These are phyloP conservation scores for Ganoderma boninense DNA, from an alignment of 1,284 basidiomycete genomes.

Conservation along the genomic window DNA sequence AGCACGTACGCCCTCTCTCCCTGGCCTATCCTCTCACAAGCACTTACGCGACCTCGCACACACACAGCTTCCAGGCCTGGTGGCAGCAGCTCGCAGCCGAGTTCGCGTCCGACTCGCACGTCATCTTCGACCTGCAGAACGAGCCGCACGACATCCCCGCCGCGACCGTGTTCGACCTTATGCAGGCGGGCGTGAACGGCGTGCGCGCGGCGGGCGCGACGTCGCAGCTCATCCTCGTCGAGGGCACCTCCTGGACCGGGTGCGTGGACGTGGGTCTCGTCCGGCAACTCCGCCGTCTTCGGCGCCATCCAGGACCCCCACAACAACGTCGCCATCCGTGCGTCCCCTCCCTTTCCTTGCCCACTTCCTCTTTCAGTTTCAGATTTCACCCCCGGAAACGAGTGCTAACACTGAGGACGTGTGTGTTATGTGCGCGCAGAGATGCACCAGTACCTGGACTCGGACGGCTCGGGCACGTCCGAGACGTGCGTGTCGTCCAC, in stretches of 20 bases:
- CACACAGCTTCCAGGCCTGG: constrained; percentile 56
- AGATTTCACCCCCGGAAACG: too few species aligned
- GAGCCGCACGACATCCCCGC: constrained; percentile 66
- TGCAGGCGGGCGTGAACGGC: constrained; percentile 70
- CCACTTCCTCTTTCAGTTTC: constrained; percentile 1
- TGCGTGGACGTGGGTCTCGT: constrained; percentile 57
- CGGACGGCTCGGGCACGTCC: constrained; percentile 67
- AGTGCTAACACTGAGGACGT: not conserved
- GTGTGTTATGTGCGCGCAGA: constrained; percentile 48
- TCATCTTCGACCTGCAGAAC: constrained; percentile 72
- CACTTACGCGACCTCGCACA: too few species aligned
- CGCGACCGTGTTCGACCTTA: constrained; percentile 54
- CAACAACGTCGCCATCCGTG: constrained; percentile 68
- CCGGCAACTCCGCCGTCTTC: constrained; percentile 65
- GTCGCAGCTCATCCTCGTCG: constrained; percentile 55
- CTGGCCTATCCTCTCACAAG: not conserved
- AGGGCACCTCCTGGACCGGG: constrained; percentile 53
- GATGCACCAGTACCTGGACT: constrained; percentile 78
- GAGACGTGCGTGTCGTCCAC: constrained; percentile 64
- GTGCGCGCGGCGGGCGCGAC: constrained; percentile 69
- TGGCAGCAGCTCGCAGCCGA: constrained; percentile 63
- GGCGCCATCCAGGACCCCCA: constrained; percentile 61
- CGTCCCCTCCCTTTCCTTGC: constrained; percentile 25
- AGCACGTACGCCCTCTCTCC: constrained; percentile 47
- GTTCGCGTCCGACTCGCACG: constrained; percentile 60